Evolutionary conservation across 2,329 filamentous ascomycete genomes (phyloP).

Genomic region (Aspergillus sp.): DNA sequence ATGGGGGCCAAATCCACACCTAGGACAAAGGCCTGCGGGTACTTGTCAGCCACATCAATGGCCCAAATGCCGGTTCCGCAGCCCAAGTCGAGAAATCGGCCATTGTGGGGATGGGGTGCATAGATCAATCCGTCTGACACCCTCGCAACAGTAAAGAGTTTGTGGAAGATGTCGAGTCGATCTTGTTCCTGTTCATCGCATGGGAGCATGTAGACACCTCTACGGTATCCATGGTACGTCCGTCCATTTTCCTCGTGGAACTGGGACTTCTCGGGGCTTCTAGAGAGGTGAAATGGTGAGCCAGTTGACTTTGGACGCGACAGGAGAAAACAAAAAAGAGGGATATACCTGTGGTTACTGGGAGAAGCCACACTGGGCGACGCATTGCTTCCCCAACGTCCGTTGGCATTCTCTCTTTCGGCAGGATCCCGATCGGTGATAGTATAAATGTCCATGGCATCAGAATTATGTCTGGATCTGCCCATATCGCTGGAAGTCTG

Average conservation of each 20-base stretch:
- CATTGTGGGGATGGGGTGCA: slow-evolving; percentile 34
- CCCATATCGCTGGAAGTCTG: slow-evolving; percentile 19
- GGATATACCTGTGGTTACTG: slow-evolving; percentile 16
- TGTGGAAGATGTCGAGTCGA: slow-evolving; percentile 75
- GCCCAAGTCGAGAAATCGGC: slow-evolving; percentile 60
- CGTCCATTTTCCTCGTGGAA: slow-evolving; percentile 61
- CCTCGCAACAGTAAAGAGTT: slow-evolving; percentile 62
- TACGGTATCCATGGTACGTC: slow-evolving; percentile 60
- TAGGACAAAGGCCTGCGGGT: slow-evolving; percentile 52
- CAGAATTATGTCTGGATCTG: slow-evolving; percentile 28
- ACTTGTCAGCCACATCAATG: slow-evolving; percentile 72
- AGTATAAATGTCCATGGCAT: slow-evolving; percentile 30
- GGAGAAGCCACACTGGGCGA: slow-evolving; percentile 16
- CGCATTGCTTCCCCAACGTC: slow-evolving; percentile 24
- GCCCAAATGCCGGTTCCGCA: slow-evolving; percentile 90
- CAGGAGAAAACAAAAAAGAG: slow-evolving; percentile 5
- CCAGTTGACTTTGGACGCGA: background rate
- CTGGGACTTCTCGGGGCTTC: slow-evolving; percentile 30
- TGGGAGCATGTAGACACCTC: slow-evolving; percentile 67
- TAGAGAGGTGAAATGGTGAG: slow-evolving; percentile 9
- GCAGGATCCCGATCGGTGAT: slow-evolving; percentile 26
- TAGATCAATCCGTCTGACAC: slow-evolving; percentile 38
- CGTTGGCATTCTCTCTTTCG: slow-evolving; percentile 14
- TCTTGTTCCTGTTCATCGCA: slow-evolving; percentile 73
- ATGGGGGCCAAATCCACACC: slow-evolving; percentile 58